Base-by-base conservation (phyloP, 495 filamentous ascomycete genomes). In the Beverwykella pulmonaria region DNA sequence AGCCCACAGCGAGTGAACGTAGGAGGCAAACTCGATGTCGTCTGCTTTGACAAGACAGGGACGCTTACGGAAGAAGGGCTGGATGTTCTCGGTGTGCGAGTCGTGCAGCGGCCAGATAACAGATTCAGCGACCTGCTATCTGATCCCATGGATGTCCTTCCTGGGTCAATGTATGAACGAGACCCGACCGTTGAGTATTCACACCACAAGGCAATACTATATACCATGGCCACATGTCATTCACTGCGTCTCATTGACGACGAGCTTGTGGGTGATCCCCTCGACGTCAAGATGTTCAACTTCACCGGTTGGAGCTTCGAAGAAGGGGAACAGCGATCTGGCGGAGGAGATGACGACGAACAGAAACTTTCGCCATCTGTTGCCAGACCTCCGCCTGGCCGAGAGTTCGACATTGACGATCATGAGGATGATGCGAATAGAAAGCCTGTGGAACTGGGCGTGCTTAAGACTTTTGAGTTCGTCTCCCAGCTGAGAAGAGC, bases 41-140 rank as follows among this genome's bases (percentile, higher is more conserved):
- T 99, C 71, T 98, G 94, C 78, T 99, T 99, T 68, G 95, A 99
- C 77, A 99, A 99, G 75, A 99, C 95, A 1, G 95, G 95, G 20
- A 99, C 95, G 15, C 80, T 99, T 23, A 99, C 95, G 1, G 95
- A 98, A 76, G 95, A 99, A 75, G 95, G 95, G 0, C 80, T 99
- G 50, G 95, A 99, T 78, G 90, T 99, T 44, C 87, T 98, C 26
- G 95, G 95, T 5, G 83, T 94, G 15, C 86, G 91, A 44, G 86
- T 91, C 7, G 91, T 92, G 29, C 83, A 88, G 67, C 76, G 78
- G 26, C 80, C 81, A n/a, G 78, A 82, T 23, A 87, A 85, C 47
- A 77, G 79, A 60, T 87, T 91, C 72, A 87, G 86, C 41, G 84
- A 88, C 0, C 74, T 90, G 27, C 71, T 88, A 15, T 79, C 81